phyloP scores from a whole-genome alignment of 768 basidiomycete species.

The Xerocomellus chrysenteron region DNA sequence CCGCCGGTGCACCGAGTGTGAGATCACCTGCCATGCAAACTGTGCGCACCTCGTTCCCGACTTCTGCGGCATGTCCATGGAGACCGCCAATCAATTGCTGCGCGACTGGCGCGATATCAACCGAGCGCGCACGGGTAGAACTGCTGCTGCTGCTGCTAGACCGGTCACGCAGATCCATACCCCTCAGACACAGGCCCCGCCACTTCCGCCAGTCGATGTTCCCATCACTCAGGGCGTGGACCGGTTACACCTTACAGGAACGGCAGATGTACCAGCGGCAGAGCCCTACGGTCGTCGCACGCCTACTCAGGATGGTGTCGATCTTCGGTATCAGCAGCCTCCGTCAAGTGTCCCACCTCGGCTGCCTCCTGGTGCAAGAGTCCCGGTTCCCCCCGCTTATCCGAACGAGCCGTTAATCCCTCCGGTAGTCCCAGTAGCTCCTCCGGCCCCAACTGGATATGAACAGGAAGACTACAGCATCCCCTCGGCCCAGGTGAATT shows the following conservation, averaged over 20 bases:
- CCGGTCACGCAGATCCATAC: constrained; percentile 34
- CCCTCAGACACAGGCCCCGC: constrained; percentile 31
- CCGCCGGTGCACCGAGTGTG: constrained; percentile 92
- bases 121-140: constrained; percentile 53
- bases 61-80: constrained; percentile 99
- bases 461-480: constrained; percentile 30
- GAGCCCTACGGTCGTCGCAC: constrained; percentile 28
- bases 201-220: constrained; percentile 34
- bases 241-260: constrained; percentile 43
- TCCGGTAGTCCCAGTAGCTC: constrained; percentile 15
- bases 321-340: constrained; percentile 40
- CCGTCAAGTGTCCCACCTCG: constrained; percentile 33
- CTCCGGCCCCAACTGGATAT: constrained; percentile 19
- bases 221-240: constrained; percentile 41
- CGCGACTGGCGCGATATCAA: constrained; percentile 93
- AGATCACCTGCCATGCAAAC: constrained; percentile 94
- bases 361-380: constrained; percentile 40
- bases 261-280: constrained; percentile 35
- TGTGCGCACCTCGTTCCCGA: constrained; percentile 98
- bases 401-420: constrained; percentile 34
- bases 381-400: constrained; percentile 36
- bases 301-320: constrained; percentile 37
- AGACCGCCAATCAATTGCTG: constrained; percentile 91
- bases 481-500: constrained; percentile 24
- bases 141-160: constrained; percentile 32